Percentiles rank a stretch among this genome's conserved stretches.
phyloP scores from a whole-genome alignment of 164 flowering plant genomes.

The Protea cynaroides region DNA sequence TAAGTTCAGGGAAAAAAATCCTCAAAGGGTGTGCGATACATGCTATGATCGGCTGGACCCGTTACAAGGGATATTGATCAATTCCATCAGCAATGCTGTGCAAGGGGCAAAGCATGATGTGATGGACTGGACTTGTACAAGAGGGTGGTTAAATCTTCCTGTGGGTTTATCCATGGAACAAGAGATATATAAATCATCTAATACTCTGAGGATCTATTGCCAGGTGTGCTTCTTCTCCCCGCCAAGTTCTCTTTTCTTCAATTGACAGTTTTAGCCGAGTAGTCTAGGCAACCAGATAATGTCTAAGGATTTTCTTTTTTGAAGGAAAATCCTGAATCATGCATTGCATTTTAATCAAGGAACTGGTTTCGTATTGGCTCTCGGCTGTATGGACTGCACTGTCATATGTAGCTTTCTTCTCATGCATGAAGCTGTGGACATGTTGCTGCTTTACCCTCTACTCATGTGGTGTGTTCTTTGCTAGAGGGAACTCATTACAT shows the following conservation, averaged over 20 bases:
- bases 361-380: too few relatives aligned
- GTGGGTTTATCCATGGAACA: constrained; percentile 88
- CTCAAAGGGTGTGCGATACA: constrained; percentile 88
- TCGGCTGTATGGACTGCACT: too few relatives aligned
- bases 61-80: constrained; percentile 64
- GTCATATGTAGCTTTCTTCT: too few relatives aligned
- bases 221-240: constrained; percentile 43
- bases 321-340: too few relatives aligned
- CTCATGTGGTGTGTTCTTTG: too few relatives aligned
- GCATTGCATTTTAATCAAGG: too few relatives aligned
- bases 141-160: constrained; percentile 93
- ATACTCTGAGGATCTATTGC: constrained; percentile 61
- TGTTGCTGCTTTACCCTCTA: too few relatives aligned
- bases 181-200: constrained; percentile 81
- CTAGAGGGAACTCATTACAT: too few relatives aligned
- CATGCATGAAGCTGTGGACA: too few relatives aligned
- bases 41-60: constrained; percentile 96
- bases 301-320: too few relatives aligned
- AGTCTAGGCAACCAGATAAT: too few relatives aligned
- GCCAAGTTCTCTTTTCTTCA: not conserved
- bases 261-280: too few relatives aligned
- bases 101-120: constrained; percentile 93
- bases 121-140: constrained; percentile 74
- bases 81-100: constrained; percentile 75
- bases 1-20: constrained; percentile 85